Percentiles rank a stretch among this genome's conserved stretches.
These are phyloP conservation scores for Stellera chamaejasme DNA, from an alignment of 345 rosid species.

Conservation along the genomic window DNA sequence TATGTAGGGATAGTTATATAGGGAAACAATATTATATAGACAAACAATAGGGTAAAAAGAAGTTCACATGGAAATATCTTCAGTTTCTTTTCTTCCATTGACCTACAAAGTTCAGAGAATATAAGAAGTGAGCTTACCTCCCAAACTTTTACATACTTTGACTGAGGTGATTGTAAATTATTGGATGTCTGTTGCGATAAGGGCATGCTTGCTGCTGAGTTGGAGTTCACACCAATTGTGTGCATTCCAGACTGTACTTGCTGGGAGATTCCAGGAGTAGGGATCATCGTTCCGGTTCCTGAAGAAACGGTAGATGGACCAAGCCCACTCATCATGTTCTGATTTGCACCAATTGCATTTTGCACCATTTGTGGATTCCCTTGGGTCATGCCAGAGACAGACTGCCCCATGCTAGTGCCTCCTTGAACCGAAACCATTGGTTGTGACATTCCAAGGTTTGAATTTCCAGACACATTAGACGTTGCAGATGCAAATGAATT, in stretches of 20 bases:
- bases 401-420: conserved; percentile 39
- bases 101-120: neutral
- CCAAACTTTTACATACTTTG: conserved; percentile 93
- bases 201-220: conserved; percentile 57
- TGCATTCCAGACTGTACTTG: conserved; percentile 64
- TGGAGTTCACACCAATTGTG: conserved; percentile 50
- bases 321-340: conserved; percentile 62
- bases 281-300: conserved; percentile 76
- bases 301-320: conserved; percentile 63
- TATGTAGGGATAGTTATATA: neutral
- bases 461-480: conserved; percentile 51
- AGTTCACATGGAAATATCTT: neutral
- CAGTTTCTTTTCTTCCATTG: neutral
- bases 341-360: conserved; percentile 68
- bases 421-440: conserved; percentile 52
- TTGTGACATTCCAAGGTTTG: conserved; percentile 73
- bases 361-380: conserved; percentile 80
- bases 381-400: conserved; percentile 63
- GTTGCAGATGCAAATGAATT: conserved; percentile 50
- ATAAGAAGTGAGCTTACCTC: conserved; percentile 45
- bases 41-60: neutral
- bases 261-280: conserved; percentile 84
- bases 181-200: conserved; percentile 67
- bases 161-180: conserved; percentile 59
- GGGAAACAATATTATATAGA: neutral